Percentiles rank a stretch among this genome's conserved stretches.
phyloP scores from a whole-genome alignment of 495 filamentous ascomycete species.

The Penicillium paxilli region DNA sequence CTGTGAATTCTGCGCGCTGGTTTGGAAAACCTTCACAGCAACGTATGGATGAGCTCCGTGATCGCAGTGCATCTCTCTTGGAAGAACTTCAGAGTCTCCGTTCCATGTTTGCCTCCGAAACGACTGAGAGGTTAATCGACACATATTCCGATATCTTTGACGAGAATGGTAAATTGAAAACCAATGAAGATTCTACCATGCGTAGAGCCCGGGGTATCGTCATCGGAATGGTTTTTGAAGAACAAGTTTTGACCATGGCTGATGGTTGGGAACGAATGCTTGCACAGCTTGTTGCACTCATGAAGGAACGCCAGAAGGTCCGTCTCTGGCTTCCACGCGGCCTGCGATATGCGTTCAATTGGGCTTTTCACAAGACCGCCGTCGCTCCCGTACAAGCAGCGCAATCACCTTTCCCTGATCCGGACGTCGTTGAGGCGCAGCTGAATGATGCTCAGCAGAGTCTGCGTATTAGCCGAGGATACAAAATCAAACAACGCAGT shows the following conservation, averaged over 20 bases:
- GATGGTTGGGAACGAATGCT: constrained; percentile 22
- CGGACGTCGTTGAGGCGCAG: constrained; percentile 22
- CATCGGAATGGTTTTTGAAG: constrained; percentile 32
- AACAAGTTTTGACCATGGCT: constrained; percentile 25
- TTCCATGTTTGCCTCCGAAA: constrained; percentile 20
- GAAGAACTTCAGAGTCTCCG: constrained; percentile 18
- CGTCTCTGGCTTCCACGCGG: constrained; percentile 27
- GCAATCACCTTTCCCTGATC: constrained; percentile 14
- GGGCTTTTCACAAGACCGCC: constrained; percentile 14
- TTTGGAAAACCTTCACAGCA: constrained; percentile 23
- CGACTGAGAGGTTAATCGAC: constrained; percentile 26
- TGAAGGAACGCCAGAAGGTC: constrained; percentile 23
- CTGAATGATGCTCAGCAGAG: constrained; percentile 27
- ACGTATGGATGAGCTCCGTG: constrained; percentile 12
- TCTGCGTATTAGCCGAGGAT: constrained; percentile 32
- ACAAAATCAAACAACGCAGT: constrained; percentile 21
- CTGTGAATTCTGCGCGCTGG: constrained; percentile 27
- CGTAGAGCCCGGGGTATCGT: constrained; percentile 19
- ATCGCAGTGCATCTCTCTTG: constrained; percentile 14
- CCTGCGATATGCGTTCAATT: constrained; percentile 25
- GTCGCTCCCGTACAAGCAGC: constrained; percentile 18
- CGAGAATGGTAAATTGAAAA: constrained; percentile 19
- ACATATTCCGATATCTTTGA: constrained; percentile 28
- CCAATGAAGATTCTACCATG: constrained; percentile 10
- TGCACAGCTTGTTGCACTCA: constrained; percentile 17